phyloP scores from a whole-genome alignment of 2,329 filamentous ascomycete genomes.

The Aspergillus pseudoterreus region DNA sequence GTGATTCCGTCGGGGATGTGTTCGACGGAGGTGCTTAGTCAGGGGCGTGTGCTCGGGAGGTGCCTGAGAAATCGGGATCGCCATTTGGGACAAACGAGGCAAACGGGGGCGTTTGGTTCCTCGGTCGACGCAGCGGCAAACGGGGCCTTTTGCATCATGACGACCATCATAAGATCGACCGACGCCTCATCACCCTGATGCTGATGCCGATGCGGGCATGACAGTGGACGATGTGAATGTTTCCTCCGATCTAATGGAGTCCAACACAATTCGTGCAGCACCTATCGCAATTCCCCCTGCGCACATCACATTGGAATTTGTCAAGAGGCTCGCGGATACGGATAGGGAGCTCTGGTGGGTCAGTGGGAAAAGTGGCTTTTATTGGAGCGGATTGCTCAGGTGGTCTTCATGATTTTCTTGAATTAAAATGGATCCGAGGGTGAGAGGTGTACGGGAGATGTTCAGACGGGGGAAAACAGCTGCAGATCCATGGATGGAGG shows the following conservation, averaged over 20 bases:
- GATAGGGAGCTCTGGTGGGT: too few species aligned
- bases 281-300: too few species aligned
- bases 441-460: too few species aligned
- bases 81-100: neutral
- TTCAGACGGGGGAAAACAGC: too few species aligned
- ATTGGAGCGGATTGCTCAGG: too few species aligned
- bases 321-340: too few species aligned
- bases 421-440: too few species aligned
- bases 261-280: neutral
- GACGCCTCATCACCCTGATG: neutral
- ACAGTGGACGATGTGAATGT: neutral
- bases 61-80: neutral
- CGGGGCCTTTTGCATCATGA: slow-evolving; percentile 17
- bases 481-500: too few species aligned
- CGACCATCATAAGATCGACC: slow-evolving; percentile 11
- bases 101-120: slow-evolving; percentile 8
- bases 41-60: neutral
- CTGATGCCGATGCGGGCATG: neutral
- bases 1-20: neutral
- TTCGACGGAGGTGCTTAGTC: neutral
- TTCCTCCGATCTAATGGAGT: too few species aligned
- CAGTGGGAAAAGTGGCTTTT: too few species aligned
- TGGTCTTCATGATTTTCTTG: too few species aligned
- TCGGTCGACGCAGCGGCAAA: slow-evolving; percentile 7
- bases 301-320: too few species aligned